Evolutionary conservation across 2,329 filamentous ascomycete genomes (phyloP).

Genomic region (Alternaria sp.): DNA sequence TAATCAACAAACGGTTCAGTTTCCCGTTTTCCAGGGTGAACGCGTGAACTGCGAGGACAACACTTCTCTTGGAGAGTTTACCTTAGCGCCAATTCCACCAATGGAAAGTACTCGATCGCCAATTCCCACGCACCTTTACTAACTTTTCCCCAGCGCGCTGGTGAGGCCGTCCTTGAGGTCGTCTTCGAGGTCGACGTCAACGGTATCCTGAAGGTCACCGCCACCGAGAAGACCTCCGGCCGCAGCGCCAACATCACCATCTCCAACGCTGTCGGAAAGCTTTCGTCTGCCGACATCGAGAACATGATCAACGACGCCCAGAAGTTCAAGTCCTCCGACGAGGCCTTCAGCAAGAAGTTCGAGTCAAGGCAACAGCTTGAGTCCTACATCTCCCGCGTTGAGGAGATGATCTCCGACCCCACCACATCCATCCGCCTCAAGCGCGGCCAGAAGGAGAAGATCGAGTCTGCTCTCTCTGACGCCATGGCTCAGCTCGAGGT

Average conservation of each 20-base stretch:
- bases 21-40: slow-evolving; percentile 95
- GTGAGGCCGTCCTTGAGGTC: slow-evolving; percentile 94
- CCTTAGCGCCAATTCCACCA: slow-evolving; percentile 81
- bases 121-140: background rate
- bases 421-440: slow-evolving; percentile 96
- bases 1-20: slow-evolving; percentile 59
- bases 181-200: slow-evolving; percentile 99
- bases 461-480: slow-evolving; percentile 94
- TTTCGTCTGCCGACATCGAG: slow-evolving; percentile 93
- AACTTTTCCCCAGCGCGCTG: slow-evolving; percentile 62
- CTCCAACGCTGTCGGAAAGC: slow-evolving; percentile 98
- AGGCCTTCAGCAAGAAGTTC: slow-evolving; percentile 99
- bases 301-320: slow-evolving; percentile 97
- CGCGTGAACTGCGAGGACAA: slow-evolving; percentile 98
- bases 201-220: slow-evolving; percentile 99
- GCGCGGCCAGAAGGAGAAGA: slow-evolving; percentile 99
- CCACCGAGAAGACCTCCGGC: slow-evolving; percentile 98
- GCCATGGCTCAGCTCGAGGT: slow-evolving; percentile 98
- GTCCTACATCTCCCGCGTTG: slow-evolving; percentile 97
- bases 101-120: slow-evolving; percentile 58
- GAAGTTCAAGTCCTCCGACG: slow-evolving; percentile 98
- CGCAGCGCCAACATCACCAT: slow-evolving; percentile 99
- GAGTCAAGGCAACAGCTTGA: slow-evolving; percentile 99
- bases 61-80: slow-evolving; percentile 97
- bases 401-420: slow-evolving; percentile 98